Conservation (phyloP, 768 basidiomycete genomes). For the Lactarius hengduanensis region DNA sequence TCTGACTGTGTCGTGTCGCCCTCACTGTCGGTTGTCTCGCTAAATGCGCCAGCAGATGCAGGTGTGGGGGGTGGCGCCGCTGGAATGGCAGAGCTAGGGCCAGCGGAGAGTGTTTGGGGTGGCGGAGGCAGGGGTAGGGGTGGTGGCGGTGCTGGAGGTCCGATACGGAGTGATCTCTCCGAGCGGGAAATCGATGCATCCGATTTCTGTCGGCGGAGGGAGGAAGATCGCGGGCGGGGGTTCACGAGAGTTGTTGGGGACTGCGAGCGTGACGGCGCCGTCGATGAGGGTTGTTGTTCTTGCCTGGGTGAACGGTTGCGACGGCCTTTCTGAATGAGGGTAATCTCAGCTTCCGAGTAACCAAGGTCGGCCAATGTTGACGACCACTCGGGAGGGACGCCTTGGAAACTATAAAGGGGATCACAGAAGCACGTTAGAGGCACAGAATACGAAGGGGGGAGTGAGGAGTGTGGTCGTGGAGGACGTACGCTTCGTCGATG, state of each 20-base stretch:
- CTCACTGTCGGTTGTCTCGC: background rate
- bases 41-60: background rate
- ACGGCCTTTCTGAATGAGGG: conserved; percentile 27
- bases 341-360: conserved; percentile 29
- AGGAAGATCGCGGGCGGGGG: conserved; percentile 22
- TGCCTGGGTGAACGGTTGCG: conserved; percentile 20
- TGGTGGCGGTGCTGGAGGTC: conserved; percentile 22
- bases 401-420: conserved; percentile 22
- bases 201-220: conserved; percentile 23
- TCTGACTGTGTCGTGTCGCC: conserved; percentile 9
- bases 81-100: background rate
- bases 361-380: conserved; percentile 22
- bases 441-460: background rate
- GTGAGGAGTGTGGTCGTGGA: background rate
- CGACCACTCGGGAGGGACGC: conserved; percentile 26
- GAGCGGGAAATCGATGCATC: conserved; percentile 27
- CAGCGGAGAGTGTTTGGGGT: background rate
- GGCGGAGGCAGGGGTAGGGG: conserved; percentile 17
- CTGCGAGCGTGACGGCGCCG: conserved; percentile 9
- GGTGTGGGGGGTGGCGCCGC: conserved; percentile 19
- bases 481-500: conserved; percentile 27
- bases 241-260: conserved; percentile 13
- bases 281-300: background rate
- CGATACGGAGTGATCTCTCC: conserved; percentile 20
- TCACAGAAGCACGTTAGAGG: background rate